These are phyloP conservation scores for Calonectria multiphialidica DNA, from an alignment of 2,329 filamentous ascomycete genomes.

Conservation along the genomic window DNA sequence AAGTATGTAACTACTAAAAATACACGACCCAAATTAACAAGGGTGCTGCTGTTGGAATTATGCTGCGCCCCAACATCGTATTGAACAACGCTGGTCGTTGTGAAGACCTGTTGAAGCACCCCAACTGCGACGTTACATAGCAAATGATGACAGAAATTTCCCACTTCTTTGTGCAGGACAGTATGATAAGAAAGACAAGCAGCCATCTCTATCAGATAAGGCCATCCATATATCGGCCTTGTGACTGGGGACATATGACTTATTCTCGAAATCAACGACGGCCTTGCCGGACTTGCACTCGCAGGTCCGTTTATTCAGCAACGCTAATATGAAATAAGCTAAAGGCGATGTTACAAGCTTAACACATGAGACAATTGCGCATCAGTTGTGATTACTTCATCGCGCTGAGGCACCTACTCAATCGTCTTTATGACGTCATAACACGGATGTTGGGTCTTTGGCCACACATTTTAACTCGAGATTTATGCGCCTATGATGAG, in stretches of 20 bases:
- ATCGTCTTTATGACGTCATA: neutral
- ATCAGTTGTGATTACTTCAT: neutral
- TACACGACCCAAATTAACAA: neutral
- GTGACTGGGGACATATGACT: neutral
- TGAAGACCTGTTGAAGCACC: neutral
- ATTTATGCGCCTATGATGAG: neutral
- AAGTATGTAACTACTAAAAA: too few relatives aligned
- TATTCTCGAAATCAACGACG: neutral
- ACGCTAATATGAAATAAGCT: neutral
- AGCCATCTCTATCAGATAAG: neutral
- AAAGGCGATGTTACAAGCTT: neutral
- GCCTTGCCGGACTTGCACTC: neutral
- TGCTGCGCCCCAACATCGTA: neutral
- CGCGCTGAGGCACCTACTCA: too few relatives aligned
- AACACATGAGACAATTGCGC: neutral
- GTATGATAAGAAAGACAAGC: neutral
- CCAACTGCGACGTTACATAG: neutral
- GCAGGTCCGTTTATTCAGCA: too few relatives aligned
- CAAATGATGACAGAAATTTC: neutral
- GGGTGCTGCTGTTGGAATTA: too few relatives aligned
- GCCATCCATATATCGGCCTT: neutral
- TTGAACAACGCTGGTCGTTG: neutral
- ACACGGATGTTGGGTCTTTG: too few relatives aligned
- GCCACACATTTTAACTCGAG: neutral
- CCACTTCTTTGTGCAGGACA: neutral